A percentile compares a stretch with the other conserved stretches of the same genome.
Conservation (phyloP, 352 stramenopile genomes). For the Pythium volutum region DNA sequence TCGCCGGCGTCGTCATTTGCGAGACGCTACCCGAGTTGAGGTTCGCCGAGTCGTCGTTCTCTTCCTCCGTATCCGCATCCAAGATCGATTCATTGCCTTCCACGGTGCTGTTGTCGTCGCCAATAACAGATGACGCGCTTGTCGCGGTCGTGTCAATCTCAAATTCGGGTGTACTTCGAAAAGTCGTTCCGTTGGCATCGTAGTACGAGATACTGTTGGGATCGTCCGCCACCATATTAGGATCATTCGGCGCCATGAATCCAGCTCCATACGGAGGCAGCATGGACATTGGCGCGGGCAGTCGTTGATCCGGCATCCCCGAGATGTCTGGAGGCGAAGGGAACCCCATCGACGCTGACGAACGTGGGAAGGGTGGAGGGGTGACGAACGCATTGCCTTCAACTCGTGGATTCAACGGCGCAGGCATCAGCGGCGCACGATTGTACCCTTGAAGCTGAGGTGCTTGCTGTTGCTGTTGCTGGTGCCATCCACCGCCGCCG, state of each 20-base stretch:
- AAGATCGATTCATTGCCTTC: constrained; percentile 30
- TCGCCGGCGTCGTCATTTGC: constrained; percentile 60
- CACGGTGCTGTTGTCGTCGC: constrained; percentile 16
- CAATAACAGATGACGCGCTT: constrained; percentile 8
- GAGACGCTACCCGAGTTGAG: constrained; percentile 48
- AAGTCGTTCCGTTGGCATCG: constrained; percentile 63
- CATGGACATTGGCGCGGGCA: constrained; percentile 1
- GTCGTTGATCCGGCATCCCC: neutral
- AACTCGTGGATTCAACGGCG: constrained; percentile 3
- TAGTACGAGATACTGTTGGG: constrained; percentile 58
- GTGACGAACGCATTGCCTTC: constrained; percentile 6
- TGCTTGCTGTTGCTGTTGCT: constrained; percentile 19
- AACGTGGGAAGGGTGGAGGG: constrained; percentile 14
- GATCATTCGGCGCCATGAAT: constrained; percentile 64
- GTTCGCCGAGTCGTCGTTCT: constrained; percentile 30
- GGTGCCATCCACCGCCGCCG: constrained; percentile 6
- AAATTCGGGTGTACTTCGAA: constrained; percentile 41
- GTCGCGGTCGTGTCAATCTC: constrained; percentile 41
- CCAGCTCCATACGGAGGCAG: constrained; percentile 11
- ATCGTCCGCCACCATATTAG: constrained; percentile 35
- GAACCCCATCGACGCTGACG: constrained; percentile 27
- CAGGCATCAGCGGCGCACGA: constrained; percentile 10
- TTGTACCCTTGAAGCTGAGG: constrained; percentile 4
- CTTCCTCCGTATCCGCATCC: constrained; percentile 61
- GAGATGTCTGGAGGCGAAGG: constrained; percentile 23